These are phyloP conservation scores for Penicillium steckii DNA, from an alignment of 495 filamentous ascomycete species.

Conservation along the genomic window DNA sequence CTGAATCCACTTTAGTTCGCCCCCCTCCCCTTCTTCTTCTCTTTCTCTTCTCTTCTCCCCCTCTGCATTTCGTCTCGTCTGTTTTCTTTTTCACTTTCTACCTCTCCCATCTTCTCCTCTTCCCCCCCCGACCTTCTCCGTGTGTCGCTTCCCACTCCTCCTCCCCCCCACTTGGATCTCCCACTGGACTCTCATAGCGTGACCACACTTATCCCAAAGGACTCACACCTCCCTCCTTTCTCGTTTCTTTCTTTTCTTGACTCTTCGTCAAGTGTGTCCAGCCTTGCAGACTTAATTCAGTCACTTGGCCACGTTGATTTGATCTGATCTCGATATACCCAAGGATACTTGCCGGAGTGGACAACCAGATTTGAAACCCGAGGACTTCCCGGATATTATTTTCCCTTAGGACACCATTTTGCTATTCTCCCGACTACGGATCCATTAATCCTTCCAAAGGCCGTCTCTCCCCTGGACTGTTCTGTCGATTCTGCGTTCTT, in stretches of 20 bases:
- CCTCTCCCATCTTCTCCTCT: constrained; percentile 12
- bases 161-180: not conserved
- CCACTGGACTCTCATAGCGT: constrained; percentile 28
- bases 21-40: constrained; percentile 14
- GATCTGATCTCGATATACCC: constrained; percentile 5
- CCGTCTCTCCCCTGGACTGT: constrained; percentile 22
- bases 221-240: constrained; percentile 11
- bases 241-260: constrained; percentile 10
- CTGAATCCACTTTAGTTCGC: constrained; percentile 25
- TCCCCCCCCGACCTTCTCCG: constrained; percentile 4
- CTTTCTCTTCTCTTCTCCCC: constrained; percentile 13
- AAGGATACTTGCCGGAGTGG: constrained; percentile 12
- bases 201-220: constrained; percentile 12
- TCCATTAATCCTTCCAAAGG: constrained; percentile 18
- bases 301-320: constrained; percentile 4
- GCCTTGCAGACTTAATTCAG: constrained; percentile 20
- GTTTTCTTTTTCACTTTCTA: constrained; percentile 18
- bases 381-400: constrained; percentile 22
- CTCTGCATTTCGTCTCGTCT: too few species aligned
- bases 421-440: constrained; percentile 14
- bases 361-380: constrained; percentile 19
- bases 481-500: constrained; percentile 13
- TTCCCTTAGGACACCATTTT: constrained; percentile 18
- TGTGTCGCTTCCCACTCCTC: constrained; percentile 4
- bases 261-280: constrained; percentile 9